Evolutionary conservation across 495 filamentous ascomycete species (phyloP).

Genomic region (Penicillium manginii): DNA sequence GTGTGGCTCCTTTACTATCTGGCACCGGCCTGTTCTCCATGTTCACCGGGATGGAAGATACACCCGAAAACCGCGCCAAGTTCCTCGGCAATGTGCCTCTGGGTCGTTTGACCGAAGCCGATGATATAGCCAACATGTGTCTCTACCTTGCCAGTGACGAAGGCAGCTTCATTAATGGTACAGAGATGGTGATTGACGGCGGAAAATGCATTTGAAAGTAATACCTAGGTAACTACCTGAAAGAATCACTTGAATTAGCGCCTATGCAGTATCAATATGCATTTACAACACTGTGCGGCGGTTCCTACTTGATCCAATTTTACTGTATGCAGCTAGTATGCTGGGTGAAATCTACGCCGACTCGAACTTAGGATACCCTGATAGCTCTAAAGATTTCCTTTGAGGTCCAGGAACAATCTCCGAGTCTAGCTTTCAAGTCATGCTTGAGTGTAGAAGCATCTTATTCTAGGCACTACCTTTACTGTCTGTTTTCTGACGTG

Average conservation of each 20-base stretch:
- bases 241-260: background rate
- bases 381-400: too few relatives aligned
- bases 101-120: constrained; percentile 62
- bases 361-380: too few relatives aligned
- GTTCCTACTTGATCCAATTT: background rate
- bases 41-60: constrained; percentile 69
- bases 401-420: too few relatives aligned
- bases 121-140: constrained; percentile 69
- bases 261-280: background rate
- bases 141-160: constrained; percentile 71
- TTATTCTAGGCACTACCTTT: too few relatives aligned
- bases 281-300: background rate
- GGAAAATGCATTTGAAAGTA: constrained; percentile 36
- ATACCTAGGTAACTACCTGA: background rate
- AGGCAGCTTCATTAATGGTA: constrained; percentile 70
- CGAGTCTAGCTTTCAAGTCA: too few relatives aligned
- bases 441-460: too few relatives aligned
- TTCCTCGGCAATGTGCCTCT: constrained; percentile 70
- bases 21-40: constrained; percentile 67
- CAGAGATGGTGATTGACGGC: constrained; percentile 47
- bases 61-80: constrained; percentile 67
- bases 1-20: constrained; percentile 62
- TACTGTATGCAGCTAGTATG: background rate
- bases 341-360: too few relatives aligned
- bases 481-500: too few relatives aligned